Base-by-base conservation (phyloP, 139 green algal genomes). In the Coelastrella sp. region DNA sequence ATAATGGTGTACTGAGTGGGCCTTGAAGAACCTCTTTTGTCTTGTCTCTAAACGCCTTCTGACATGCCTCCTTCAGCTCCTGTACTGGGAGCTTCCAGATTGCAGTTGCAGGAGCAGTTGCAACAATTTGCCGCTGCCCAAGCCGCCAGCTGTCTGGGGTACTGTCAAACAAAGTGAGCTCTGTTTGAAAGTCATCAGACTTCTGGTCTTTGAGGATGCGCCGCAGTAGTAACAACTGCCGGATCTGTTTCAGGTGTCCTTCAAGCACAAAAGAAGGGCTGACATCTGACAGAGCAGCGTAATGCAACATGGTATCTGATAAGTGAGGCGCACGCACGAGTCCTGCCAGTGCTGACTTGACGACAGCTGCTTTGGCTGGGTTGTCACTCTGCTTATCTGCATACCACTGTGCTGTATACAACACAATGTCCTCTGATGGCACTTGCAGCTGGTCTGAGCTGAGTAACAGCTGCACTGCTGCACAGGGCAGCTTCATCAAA, bases 361-460 rank as follows among this genome's bases (percentile, higher is more conserved):
- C n/a, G n/a, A n/a, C n/a, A n/a, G n/a, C n/a, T n/a, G n/a, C n/a
- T n/a, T n/a, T 27, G 13, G 64, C 69, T 79, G 30, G 1, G 7
- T 9, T 23, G 5, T 7, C 40, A 60, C n/a, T n/a, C n/a, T n/a
- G n/a, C n/a, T n/a, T n/a, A n/a, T n/a, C n/a, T n/a, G n/a, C n/a
- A 27, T 79, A 60, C 66, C 50, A 21, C 66, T 43, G 37, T 8
- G 35, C 66, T 8, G 66, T 75, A 37, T 75, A 75, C 13, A 75
- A 21, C 35, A 75, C 66, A 34, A 37, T 75, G 66, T 75, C 66
- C 37, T 75, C 66, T 30, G 15, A 50, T 37, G 37, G 19, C 37
- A 75, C 37, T 2, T 30, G 66, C 35, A 75, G 37, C 35, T 51
- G 11, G 37, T 75, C 37, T 37, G 66, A 75, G 35, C 25, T 41